Evolutionary conservation across 768 basidiomycete genomes (phyloP).

Genomic region (Russula foetens): DNA sequence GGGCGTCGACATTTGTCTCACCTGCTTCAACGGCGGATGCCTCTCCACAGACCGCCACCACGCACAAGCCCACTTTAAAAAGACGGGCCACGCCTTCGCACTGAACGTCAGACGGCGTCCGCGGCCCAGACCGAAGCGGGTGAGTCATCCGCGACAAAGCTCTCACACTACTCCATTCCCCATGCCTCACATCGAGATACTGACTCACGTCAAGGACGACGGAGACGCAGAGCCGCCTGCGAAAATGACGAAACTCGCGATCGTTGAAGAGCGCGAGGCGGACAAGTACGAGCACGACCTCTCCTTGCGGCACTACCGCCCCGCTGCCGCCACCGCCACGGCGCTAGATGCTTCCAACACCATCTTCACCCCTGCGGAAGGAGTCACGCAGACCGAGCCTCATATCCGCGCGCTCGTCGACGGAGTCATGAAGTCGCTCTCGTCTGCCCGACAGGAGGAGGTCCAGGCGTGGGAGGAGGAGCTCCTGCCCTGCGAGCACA

Average conservation of each 20-base stretch:
- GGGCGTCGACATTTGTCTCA: slow-evolving; percentile 85
- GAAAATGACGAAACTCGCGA: slow-evolving; percentile 86
- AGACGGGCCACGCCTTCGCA: slow-evolving; percentile 66
- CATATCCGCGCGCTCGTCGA: slow-evolving; percentile 52
- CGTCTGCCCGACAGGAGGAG: slow-evolving; percentile 87
- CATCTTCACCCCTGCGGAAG: slow-evolving; percentile 38
- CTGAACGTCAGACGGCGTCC: slow-evolving; percentile 71
- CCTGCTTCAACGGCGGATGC: slow-evolving; percentile 94
- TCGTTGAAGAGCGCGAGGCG: slow-evolving; percentile 77
- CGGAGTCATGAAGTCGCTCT: slow-evolving; percentile 70
- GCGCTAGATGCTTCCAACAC: slow-evolving; percentile 24
- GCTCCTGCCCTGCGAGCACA: slow-evolving; percentile 79
- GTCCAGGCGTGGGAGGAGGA: slow-evolving; percentile 99
- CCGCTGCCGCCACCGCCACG: slow-evolving; percentile 31
- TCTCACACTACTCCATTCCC: neutral
- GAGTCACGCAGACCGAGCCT: slow-evolving; percentile 28
- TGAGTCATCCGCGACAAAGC: slow-evolving; percentile 32
- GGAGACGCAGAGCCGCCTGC: slow-evolving; percentile 78
- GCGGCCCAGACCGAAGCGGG: slow-evolving; percentile 57
- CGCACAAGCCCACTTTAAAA: slow-evolving; percentile 60
- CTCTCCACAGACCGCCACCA: slow-evolving; percentile 56
- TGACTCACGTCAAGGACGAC: slow-evolving; percentile 17
- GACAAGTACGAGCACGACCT: slow-evolving; percentile 75
- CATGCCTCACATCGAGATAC: neutral
- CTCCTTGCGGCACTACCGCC: slow-evolving; percentile 68